A percentile compares a stretch with the other conserved stretches of the same genome.
Evolutionary conservation across 2,329 filamentous ascomycete species (phyloP).

Genomic region (Helotiales sp.): DNA sequence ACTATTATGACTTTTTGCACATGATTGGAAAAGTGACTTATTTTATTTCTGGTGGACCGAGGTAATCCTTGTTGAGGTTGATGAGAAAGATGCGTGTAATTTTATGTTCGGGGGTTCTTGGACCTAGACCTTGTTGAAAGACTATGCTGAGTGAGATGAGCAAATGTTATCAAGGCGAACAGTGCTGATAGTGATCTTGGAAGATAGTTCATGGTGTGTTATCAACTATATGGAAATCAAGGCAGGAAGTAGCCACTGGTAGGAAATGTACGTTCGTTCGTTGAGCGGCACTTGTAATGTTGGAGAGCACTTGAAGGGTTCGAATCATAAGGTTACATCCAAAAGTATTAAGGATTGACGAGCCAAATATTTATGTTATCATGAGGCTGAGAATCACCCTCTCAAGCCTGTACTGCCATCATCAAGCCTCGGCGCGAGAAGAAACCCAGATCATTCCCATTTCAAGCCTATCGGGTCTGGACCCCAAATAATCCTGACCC

Average conservation of each 20-base stretch:
- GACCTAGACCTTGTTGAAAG: background rate
- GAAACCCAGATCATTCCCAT: background rate
- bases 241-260: too few relatives aligned
- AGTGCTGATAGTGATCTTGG: too few relatives aligned
- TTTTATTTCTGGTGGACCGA: background rate
- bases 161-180: too few relatives aligned
- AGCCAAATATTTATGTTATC: background rate
- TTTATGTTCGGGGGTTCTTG: too few relatives aligned
- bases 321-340: too few relatives aligned
- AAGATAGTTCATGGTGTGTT: too few relatives aligned
- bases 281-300: too few relatives aligned
- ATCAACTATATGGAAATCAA: too few relatives aligned
- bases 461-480: background rate
- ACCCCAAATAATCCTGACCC: background rate
- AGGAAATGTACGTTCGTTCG: too few relatives aligned
- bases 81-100: too few relatives aligned
- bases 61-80: background rate
- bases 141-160: background rate
- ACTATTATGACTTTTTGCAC: background rate
- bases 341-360: too few relatives aligned
- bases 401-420: background rate
- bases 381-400: background rate
- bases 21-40: background rate
- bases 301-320: too few relatives aligned
- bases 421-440: background rate